Percentiles rank a stretch among this genome's conserved stretches.
These are phyloP conservation scores for Cynanchum wilfordii DNA, from an alignment of 257 asterid species.

Conservation along the genomic window DNA sequence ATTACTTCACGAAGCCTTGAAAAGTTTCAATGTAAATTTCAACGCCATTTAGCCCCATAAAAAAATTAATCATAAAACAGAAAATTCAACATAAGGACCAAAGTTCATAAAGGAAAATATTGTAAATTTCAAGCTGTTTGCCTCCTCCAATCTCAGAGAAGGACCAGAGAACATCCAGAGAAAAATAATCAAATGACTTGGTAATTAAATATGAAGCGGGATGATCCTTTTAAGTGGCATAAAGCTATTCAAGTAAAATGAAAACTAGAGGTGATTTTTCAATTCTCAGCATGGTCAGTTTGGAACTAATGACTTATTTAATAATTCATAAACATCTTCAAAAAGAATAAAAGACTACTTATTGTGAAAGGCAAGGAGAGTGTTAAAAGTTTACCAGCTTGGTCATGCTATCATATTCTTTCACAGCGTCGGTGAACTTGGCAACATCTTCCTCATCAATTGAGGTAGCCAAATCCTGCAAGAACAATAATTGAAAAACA, in stretches of 20 bases:
- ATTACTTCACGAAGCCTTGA: not conserved
- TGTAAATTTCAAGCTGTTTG: not conserved
- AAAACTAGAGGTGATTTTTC: not conserved
- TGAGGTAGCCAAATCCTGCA: conserved; percentile 78
- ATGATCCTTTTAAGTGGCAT: not conserved
- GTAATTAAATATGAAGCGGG: not conserved
- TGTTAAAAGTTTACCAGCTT: conserved; percentile 53
- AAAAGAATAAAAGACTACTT: not conserved
- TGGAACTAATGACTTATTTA: not conserved
- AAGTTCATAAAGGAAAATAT: no score
- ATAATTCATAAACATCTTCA: not conserved
- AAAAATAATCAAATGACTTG: not conserved
- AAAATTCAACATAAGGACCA: not conserved
- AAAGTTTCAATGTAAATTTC: not conserved
- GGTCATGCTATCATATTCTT: conserved; percentile 93
- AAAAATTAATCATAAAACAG: not conserved
- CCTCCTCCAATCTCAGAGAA: not conserved
- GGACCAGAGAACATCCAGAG: no score
- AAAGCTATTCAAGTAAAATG: not conserved
- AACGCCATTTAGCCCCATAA: not conserved
- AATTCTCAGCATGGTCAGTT: not conserved
- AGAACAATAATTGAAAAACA: conserved; percentile 5
- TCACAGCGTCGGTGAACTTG: conserved; percentile 91
- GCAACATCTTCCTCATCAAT: conserved; percentile 92
- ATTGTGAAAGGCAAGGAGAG: not conserved